phyloP scores from a whole-genome alignment of 768 basidiomycete species.

The Xanthoconium purpureum region DNA sequence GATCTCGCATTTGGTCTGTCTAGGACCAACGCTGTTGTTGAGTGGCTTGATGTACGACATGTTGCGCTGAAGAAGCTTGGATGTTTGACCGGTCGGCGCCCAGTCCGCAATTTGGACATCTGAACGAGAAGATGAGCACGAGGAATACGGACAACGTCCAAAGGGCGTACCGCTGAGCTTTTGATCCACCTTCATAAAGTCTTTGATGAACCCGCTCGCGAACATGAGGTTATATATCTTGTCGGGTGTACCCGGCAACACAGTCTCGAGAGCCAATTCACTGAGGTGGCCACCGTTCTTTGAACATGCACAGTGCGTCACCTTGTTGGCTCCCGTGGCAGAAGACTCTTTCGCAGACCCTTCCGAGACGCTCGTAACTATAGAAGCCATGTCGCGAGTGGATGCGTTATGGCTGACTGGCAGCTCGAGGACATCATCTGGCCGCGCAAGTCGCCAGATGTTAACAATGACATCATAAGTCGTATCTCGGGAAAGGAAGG shows the following conservation, averaged over 20 bases:
- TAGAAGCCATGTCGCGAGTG: slow-evolving; percentile 18
- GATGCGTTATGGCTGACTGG: slow-evolving; percentile 17
- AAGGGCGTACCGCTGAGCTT: slow-evolving; percentile 71
- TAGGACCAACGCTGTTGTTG: slow-evolving; percentile 84
- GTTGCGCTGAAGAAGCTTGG: slow-evolving; percentile 74
- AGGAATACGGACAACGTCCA: too few relatives aligned
- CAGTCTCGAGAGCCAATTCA: slow-evolving; percentile 72
- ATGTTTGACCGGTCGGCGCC: slow-evolving; percentile 62
- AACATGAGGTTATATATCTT: slow-evolving; percentile 96
- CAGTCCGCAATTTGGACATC: slow-evolving; percentile 97
- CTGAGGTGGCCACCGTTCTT: slow-evolving; percentile 64
- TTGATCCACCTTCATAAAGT: slow-evolving; percentile 87
- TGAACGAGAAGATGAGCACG: slow-evolving; percentile 30
- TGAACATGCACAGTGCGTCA: slow-evolving; percentile 73
- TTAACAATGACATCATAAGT: slow-evolving; percentile 95
- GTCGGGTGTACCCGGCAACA: slow-evolving; percentile 89
- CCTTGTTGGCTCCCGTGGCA: slow-evolving; percentile 39
- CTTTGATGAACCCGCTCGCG: slow-evolving; percentile 91
- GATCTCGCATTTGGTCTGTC: slow-evolving; percentile 94
- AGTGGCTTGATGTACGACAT: slow-evolving; percentile 98
- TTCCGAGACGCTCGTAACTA: slow-evolving; percentile 18
- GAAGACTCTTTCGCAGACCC: slow-evolving; percentile 2
- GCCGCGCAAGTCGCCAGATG: slow-evolving; percentile 90
- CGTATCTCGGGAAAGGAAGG: slow-evolving; percentile 93
- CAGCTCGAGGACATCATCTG: slow-evolving; percentile 45